Evolutionary conservation across 164 flowering plant genomes (phyloP), one percentile per base, ranked within the genome.

Genomic region (Vitis rotundifolia): DNA sequence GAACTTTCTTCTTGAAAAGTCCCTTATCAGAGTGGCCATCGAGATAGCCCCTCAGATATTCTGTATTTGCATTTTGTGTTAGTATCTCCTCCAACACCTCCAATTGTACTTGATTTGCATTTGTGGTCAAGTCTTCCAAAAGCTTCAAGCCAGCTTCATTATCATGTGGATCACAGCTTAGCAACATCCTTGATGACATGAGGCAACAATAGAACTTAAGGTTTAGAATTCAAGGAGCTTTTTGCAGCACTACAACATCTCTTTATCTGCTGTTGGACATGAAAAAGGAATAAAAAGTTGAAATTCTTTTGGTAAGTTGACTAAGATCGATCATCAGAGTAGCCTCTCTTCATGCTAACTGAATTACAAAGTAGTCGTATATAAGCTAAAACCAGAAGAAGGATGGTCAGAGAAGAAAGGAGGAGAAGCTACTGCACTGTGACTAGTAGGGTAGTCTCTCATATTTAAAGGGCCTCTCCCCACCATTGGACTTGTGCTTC

Each of bases 1-100:
- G 92, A 13, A 88, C 89, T 50, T 78, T 81, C 69, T 72, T 68
- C 70, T 82, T 83, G 82, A 86, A 88, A 15, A 10, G 56, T 14
- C 76, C 68, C 76, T 76, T 75, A 49, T 76, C 79, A 47, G 28
- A 28, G 9, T 63, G n/a, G 57, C 82, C 80, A 49, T 68, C 18
- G 22, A 88, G 86, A 66, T 77, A 88, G 16, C 69, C 62, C 0
- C 22, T 58, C 5, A 88, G 78, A 59, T 88, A 88, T 62, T 84
- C 89, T 0, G 90, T 86, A 1, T 79, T 67, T 1, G 72, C 76
- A 75, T 88, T 88, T 65, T 77, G 74, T 3, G 69, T 69, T 12
- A 86, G 70, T 60, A 88, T 88, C 71, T 85, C 76, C 64, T 76
- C 63, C 22, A 88, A 70, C 11, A 85, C 75, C 72, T 78, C 75